Evolutionary conservation across 148 eudicot genomes (phyloP).

Genomic region (Oxyria digyna): DNA sequence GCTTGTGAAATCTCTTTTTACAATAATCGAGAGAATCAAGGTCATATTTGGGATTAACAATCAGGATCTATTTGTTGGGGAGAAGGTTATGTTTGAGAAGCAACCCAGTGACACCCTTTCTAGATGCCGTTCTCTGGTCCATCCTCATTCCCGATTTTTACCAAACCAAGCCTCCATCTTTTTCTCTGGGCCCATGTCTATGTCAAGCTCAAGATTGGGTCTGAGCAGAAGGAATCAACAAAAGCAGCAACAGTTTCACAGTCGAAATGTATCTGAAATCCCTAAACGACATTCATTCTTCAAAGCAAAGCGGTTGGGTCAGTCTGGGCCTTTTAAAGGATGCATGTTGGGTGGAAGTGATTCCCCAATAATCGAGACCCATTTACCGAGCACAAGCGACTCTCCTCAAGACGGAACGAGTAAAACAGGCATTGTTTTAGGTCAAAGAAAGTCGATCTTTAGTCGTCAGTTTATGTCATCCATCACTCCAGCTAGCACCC

Average conservation of each 20-base stretch:
- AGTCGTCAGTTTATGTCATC: constrained; percentile 34
- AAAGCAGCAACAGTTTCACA: constrained; percentile 23
- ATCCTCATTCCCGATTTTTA: constrained; percentile 45
- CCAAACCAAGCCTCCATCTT: constrained; percentile 33
- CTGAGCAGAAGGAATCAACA: constrained; percentile 10
- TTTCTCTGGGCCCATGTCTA: constrained; percentile 38
- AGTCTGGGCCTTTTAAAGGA: constrained; percentile 58
- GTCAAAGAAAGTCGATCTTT: constrained; percentile 19
- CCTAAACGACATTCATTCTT: constrained; percentile 21
- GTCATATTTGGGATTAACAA: constrained; percentile 32
- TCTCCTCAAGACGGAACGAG: constrained; percentile 17
- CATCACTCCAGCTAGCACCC: constrained; percentile 38
- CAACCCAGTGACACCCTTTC: constrained; percentile 21
- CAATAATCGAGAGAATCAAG: constrained; percentile 53
- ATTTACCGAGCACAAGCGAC: constrained; percentile 21
- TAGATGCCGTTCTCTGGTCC: constrained; percentile 52
- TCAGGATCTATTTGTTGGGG: constrained; percentile 21
- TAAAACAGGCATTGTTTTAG: constrained; percentile 8
- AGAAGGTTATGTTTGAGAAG: constrained; percentile 15
- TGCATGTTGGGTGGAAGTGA: constrained; percentile 53
- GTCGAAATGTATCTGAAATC: constrained; percentile 14
- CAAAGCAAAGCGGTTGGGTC: constrained; percentile 32
- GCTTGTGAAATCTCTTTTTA: constrained; percentile 52
- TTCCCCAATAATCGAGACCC: constrained; percentile 46
- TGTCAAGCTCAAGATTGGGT: constrained; percentile 58